phyloP scores from a whole-genome alignment of 2,329 filamentous ascomycete species.

The Fusarium bulbicola region DNA sequence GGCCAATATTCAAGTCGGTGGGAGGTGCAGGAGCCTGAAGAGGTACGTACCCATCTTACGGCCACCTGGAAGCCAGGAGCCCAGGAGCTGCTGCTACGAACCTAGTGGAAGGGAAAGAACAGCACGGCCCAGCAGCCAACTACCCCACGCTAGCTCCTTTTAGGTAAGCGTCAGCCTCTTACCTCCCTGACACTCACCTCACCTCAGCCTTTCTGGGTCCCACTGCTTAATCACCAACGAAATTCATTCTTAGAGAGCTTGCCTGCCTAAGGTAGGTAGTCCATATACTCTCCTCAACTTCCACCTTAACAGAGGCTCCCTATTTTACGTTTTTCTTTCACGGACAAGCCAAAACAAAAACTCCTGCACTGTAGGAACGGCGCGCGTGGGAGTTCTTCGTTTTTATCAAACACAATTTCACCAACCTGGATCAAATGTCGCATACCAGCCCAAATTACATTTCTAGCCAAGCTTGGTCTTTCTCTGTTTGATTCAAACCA shows the following conservation, averaged over 20 bases:
- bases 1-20: conserved; percentile 45
- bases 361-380: background rate
- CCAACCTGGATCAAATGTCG: conserved; percentile 39
- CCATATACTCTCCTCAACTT: conserved; percentile 2
- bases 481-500: conserved; percentile 30
- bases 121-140: background rate
- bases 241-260: conserved; percentile 8
- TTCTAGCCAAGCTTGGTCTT: conserved; percentile 14
- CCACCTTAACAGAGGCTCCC: background rate
- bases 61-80: conserved; percentile 32
- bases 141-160: conserved; percentile 28
- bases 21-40: conserved; percentile 28
- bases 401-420: background rate
- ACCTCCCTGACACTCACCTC: conserved; percentile 6
- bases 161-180: conserved; percentile 31
- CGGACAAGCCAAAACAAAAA: background rate
- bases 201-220: conserved; percentile 32
- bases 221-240: conserved; percentile 13
- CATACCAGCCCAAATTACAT: conserved; percentile 28
- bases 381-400: background rate
- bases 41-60: conserved; percentile 38
- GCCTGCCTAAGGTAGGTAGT: background rate
- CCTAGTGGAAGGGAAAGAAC: background rate
- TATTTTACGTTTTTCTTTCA: background rate
- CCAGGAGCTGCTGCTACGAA: conserved; percentile 20